Conservation (phyloP, 306 rosid genomes). For the Ammopiptanthus mongolicus region DNA sequence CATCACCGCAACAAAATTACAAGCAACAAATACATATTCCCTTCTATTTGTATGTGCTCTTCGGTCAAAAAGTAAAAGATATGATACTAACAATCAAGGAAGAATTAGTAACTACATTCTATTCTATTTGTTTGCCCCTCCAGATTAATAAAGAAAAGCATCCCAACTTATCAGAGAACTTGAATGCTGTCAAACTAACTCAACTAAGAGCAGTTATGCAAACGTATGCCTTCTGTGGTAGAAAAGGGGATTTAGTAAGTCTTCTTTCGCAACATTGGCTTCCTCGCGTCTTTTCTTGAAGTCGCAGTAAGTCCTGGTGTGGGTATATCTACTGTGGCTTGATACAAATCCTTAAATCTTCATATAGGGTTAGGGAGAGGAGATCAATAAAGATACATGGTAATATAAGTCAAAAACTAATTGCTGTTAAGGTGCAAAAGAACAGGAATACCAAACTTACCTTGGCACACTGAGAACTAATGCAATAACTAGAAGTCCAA, state of each 20-base stretch:
- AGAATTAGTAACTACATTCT: slow-evolving; percentile 19
- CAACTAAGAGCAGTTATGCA: slow-evolving; percentile 21
- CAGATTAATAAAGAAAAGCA: neutral
- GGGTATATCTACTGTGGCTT: slow-evolving; percentile 65
- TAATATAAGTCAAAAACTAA: slow-evolving; percentile 7
- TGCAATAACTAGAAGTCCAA: slow-evolving; percentile 62
- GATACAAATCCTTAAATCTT: slow-evolving; percentile 81
- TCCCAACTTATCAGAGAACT: slow-evolving; percentile 21
- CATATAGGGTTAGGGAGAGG: slow-evolving; percentile 1
- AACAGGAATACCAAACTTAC: slow-evolving; percentile 35
- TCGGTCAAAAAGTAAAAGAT: neutral
- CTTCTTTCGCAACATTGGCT: slow-evolving; percentile 75
- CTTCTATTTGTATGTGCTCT: slow-evolving; percentile 19
- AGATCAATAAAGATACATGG: slow-evolving; percentile 1
- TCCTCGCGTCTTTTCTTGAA: slow-evolving; percentile 65
- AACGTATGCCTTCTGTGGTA: slow-evolving; percentile 7
- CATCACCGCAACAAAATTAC: neutral
- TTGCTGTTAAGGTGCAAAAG: neutral
- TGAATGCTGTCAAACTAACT: slow-evolving; percentile 33
- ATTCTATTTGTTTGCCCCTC: slow-evolving; percentile 4
- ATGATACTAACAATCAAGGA: slow-evolving; percentile 16
- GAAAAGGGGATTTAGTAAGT: slow-evolving; percentile 42
- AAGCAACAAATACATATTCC: slow-evolving; percentile 7
- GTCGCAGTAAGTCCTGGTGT: slow-evolving; percentile 59
- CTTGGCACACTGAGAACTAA: slow-evolving; percentile 74